These are phyloP conservation scores for Senna siamea DNA, from an alignment of 306 rosid genomes.

Conservation along the genomic window DNA sequence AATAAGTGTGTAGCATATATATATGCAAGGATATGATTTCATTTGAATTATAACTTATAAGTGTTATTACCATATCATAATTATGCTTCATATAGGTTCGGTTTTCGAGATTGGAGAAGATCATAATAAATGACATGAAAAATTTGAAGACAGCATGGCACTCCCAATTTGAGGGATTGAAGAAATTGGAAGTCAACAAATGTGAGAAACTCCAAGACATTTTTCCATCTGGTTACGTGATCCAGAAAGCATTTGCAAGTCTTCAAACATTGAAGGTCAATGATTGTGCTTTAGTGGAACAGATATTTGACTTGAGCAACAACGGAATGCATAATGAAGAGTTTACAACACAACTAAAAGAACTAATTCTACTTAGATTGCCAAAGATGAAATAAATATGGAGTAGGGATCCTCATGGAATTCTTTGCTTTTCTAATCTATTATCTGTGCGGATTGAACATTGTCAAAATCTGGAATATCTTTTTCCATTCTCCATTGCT, in stretches of 20 bases:
- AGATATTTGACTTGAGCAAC: neutral
- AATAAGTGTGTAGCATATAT: too few relatives aligned
- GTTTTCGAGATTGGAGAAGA: neutral
- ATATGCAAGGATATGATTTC: too few relatives aligned
- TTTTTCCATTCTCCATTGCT: neutral
- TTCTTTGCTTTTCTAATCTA: neutral
- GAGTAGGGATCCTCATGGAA: neutral
- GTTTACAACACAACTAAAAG: neutral
- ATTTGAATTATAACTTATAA: too few relatives aligned
- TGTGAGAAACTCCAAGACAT: neutral
- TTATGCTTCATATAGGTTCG: too few relatives aligned
- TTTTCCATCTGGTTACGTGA: neutral
- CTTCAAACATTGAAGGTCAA: neutral
- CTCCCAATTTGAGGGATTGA: neutral
- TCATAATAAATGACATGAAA: neutral
- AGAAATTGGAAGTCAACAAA: neutral
- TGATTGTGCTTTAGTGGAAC: neutral
- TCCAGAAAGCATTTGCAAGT: neutral
- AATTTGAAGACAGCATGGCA: neutral
- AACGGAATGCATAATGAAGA: neutral
- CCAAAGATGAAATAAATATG: constrained; percentile 2
- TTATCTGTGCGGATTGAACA: neutral
- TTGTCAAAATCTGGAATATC: neutral
- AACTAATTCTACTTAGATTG: neutral
- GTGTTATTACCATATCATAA: too few relatives aligned